Conservation (phyloP, 139 green algal species). For the Coccomyxa sp. region DNA sequence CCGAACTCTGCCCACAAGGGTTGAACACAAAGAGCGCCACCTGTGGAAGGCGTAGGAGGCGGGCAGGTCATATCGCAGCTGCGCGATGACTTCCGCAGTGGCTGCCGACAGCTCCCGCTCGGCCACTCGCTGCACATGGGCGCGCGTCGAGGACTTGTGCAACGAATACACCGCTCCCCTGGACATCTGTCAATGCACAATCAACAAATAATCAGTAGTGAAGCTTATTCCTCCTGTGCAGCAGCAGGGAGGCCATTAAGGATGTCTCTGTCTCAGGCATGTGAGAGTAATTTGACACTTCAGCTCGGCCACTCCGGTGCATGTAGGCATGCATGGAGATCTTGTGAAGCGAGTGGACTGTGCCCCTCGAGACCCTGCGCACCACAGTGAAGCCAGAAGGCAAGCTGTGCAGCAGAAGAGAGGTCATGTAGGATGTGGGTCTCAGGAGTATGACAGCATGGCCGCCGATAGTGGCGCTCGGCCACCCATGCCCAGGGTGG, state of each 20-base stretch:
- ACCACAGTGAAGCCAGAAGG: too few species aligned
- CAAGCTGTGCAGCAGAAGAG: too few species aligned
- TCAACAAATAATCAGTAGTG: not conserved
- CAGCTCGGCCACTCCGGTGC: too few species aligned
- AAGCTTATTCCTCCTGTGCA: not conserved
- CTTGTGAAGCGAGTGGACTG: too few species aligned
- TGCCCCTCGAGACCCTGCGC: too few species aligned
- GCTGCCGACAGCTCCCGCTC: slow-evolving; percentile 45
- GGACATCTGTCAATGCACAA: slow-evolving; percentile 14
- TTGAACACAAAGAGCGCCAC: slow-evolving; percentile 10
- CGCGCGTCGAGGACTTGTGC: slow-evolving; percentile 85
- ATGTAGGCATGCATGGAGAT: too few species aligned
- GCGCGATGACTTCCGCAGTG: slow-evolving; percentile 75
- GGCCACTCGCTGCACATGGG: slow-evolving; percentile 62
- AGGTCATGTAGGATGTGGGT: too few species aligned
- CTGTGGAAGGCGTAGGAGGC: slow-evolving; percentile 84
- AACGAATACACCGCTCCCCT: slow-evolving; percentile 78
- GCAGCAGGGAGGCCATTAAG: not conserved
- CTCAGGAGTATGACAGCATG: too few species aligned
- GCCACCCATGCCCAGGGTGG: too few species aligned
- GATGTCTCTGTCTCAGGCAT: not conserved
- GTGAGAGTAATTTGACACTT: not conserved
- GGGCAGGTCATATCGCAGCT: slow-evolving; percentile 89
- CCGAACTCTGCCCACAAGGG: too few species aligned
- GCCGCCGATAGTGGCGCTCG: too few species aligned